phyloP scores from a whole-genome alignment of 106 monocot species.

The Dendrobium catenatum region DNA sequence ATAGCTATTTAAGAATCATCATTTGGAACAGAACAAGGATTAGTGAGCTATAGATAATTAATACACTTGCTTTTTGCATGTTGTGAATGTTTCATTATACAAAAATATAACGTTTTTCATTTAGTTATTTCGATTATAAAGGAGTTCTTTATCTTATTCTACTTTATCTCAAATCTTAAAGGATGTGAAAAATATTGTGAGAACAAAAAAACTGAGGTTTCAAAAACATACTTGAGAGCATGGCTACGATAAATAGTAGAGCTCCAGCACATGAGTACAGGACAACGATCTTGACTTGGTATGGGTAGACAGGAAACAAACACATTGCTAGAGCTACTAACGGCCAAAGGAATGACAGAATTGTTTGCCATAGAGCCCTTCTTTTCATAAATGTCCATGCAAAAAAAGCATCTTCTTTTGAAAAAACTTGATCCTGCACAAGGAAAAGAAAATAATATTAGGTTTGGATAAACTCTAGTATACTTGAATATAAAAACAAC shows the following conservation, averaged over 20 bases:
- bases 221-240: constrained; percentile 63
- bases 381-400: constrained; percentile 65
- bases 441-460: background rate
- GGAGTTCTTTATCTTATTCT: background rate
- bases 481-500: too few relatives aligned
- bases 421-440: constrained; percentile 85
- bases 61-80: background rate
- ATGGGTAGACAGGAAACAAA: constrained; percentile 35
- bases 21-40: too few relatives aligned
- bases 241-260: constrained; percentile 58
- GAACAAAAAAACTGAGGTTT: background rate
- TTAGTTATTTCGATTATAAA: background rate
- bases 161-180: background rate
- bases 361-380: constrained; percentile 4
- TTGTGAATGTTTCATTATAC: background rate
- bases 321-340: background rate
- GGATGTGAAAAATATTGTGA: background rate
- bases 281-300: constrained; percentile 92
- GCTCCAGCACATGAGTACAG: constrained; percentile 91
- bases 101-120: background rate
- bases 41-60: background rate
- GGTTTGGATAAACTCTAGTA: background rate
- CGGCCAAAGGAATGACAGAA: constrained; percentile 65
- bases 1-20: too few relatives aligned
- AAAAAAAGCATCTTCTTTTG: constrained; percentile 90